Evolutionary conservation across 345 rosid species (phyloP), one percentile per base, ranked within the genome.

Genomic region (Sapria himalayana): DNA sequence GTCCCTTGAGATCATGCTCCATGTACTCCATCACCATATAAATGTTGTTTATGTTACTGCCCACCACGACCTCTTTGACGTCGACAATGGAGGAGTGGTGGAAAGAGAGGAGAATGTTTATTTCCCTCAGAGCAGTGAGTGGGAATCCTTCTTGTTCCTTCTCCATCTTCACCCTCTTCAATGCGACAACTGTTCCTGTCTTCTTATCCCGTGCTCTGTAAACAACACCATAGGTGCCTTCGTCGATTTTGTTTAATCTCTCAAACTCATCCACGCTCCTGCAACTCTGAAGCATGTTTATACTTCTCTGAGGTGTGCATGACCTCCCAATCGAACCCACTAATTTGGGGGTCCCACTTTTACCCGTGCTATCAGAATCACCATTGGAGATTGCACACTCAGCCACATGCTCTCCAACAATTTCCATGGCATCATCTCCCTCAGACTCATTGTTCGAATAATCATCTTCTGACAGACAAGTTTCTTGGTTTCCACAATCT

Each of bases 121-220:
- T 89, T 62, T 89, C 99, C 62, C 99, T 73, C 25, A 89, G 57
- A 44, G 99, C 50, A 33, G 99, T 89, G 64, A 89, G 56, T 3
- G 99, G 99, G 66, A 89, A 89, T 40, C 99, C 99, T 73, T 89
- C 99, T 51, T 93, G 75, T 72, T 89, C 95, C 66, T 84, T 84
- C 63, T 89, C 99, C 99, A 89, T 89, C 71, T 89, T 89, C 32
- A 89, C 99, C 70, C 84, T 82, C 71, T 89, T 89, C 76, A 89
- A 61, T 4, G 99, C 99, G 55, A 89, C 99, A 49, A 89, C 64
- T 66, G 82, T 95, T 17, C 85, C 93, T 1, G 93, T 71, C 58
- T 77, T 89, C 52, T 77, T 89, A 52, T 89, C 95, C 55, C 49
- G 79, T 15, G 99, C 99, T 70, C 99, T 79, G 56, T 72, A 89